Evolutionary conservation across 2,329 filamentous ascomycete genomes (phyloP), one percentile per base, ranked within the genome.

Genomic region (Talaromyces sp.): DNA sequence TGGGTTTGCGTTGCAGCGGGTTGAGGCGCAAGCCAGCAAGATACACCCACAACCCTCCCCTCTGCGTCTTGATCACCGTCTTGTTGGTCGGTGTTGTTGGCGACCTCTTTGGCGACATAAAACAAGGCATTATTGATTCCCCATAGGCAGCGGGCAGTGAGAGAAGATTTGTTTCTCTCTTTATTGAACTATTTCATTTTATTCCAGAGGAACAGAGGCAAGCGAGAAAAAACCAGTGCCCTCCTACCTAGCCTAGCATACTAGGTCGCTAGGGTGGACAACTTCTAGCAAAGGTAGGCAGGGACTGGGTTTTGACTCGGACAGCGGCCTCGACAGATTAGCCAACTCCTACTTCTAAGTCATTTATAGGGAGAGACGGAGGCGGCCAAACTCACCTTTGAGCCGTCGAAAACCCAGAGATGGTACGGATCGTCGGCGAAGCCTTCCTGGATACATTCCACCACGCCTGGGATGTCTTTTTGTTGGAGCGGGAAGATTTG

Each of bases 121-220:
- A 91, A 90, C 43, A 90, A 83, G 61, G 85, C 88, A 72, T 89
- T 87, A 61, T 84, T 82, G 74, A 92, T 89, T 31, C 89, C 89
- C 86, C 89, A 91, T 68, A 81, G 80, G 77, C 89, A 90, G 61
- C 90, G 85, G 1, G 89, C 85, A 1, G 82, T 83, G 17, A 91
- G 81, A 15, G 87, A 90, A 37, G 83, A 83, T 65, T 84, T 83
- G 71, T 91, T 91, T 35, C 89, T 84, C 56, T 80, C 72, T 17
- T 81, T 74, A 62, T 85, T 85, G 76, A 89, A 88, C 85, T 89
- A 72, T 68, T 61, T 35, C 13, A 43, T 43, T 39, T 43, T 27
- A 15, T 43, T 27, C 56, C 37, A 27, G n/a, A 35, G 25, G 41
- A 37, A 58, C 25, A 22, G 13, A 31, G 19, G 54, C 62, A 52